A percentile compares a stretch with the other conserved stretches of the same genome.
These are phyloP conservation scores for Exsudoporus frostii DNA, from an alignment of 768 basidiomycete species.

Conservation along the genomic window DNA sequence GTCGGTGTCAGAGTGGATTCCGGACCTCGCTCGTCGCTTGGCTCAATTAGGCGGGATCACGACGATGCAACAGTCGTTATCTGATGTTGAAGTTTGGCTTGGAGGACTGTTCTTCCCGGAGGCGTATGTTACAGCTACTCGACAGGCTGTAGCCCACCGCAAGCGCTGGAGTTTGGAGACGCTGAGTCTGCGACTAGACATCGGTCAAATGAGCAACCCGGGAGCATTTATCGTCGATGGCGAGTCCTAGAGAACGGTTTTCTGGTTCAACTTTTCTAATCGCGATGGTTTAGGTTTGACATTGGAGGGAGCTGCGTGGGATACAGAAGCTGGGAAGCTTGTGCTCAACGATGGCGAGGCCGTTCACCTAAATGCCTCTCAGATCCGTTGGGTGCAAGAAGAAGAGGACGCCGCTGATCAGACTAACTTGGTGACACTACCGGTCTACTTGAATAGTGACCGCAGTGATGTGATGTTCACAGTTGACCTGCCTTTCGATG, in stretches of 20 bases:
- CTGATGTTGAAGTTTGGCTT: conserved; percentile 81
- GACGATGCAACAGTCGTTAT: conserved; percentile 51
- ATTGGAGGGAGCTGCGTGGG: conserved; percentile 84
- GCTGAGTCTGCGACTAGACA: conserved; percentile 71
- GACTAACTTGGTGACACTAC: conserved; percentile 65
- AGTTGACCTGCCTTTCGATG: conserved; percentile 77
- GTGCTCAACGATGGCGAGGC: conserved; percentile 82
- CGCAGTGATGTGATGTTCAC: conserved; percentile 90
- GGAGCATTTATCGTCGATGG: conserved; percentile 86
- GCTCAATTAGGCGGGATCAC: conserved; percentile 75
- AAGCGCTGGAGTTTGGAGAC: conserved; percentile 94
- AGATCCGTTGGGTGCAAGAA: conserved; percentile 82
- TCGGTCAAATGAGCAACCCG: conserved; percentile 76
- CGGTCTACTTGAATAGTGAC: conserved; percentile 90
- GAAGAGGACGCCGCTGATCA: conserved; percentile 34
- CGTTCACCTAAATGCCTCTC: conserved; percentile 76
- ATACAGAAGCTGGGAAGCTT: conserved; percentile 50
- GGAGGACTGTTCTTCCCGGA: conserved; percentile 96
- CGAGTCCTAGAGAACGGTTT: conserved; percentile 36
- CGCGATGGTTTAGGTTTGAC: conserved; percentile 58
- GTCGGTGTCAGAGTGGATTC: conserved; percentile 83
- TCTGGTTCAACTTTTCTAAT: conserved; percentile 4
- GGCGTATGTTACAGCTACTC: conserved; percentile 92
- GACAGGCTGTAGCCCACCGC: conserved; percentile 92
- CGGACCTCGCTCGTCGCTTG: conserved; percentile 75